Evolutionary conservation across 1,284 basidiomycete genomes (phyloP).

Genomic region (Wallemia ichthyophaga): DNA sequence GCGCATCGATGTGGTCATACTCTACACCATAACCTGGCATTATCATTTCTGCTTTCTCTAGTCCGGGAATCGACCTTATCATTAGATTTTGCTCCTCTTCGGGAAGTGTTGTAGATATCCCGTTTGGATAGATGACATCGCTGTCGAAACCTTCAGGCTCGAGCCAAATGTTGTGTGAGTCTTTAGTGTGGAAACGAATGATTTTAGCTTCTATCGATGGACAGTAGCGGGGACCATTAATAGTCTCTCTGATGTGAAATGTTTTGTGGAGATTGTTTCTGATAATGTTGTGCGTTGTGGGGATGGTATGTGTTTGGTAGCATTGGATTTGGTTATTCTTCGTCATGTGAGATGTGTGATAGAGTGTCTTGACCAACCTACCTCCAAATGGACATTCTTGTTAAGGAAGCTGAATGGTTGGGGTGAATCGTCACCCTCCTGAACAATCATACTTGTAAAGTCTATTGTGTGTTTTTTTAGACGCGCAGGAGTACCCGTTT

Average conservation of each 20-base stretch:
- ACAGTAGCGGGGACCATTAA: constrained; percentile 65
- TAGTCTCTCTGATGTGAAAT: constrained; percentile 57
- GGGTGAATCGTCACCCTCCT: constrained; percentile 18
- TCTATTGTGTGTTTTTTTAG: constrained; percentile 38
- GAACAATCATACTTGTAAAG: constrained; percentile 27
- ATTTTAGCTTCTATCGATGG: constrained; percentile 70
- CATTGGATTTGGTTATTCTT: constrained; percentile 41
- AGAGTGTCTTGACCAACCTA: constrained; percentile 6
- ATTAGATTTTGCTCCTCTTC: constrained; percentile 48
- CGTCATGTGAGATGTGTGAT: constrained; percentile 11
- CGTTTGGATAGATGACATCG: constrained; percentile 62
- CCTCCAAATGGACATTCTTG: constrained; percentile 18
- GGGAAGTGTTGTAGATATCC: constrained; percentile 56
- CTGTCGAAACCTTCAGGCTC: constrained; percentile 74
- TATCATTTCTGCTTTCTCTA: constrained; percentile 52
- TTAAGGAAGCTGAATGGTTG: constrained; percentile 14
- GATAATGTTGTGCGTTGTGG: constrained; percentile 38
- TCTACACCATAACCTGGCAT: constrained; percentile 70
- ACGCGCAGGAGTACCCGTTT: constrained; percentile 67
- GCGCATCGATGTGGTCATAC: constrained; percentile 67
- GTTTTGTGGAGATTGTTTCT: constrained; percentile 39
- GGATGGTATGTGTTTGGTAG: constrained; percentile 40
- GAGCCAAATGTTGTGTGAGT: constrained; percentile 47
- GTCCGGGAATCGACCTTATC: constrained; percentile 49
- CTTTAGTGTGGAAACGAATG: constrained; percentile 39